Evolutionary conservation across 2,329 filamentous ascomycete species (phyloP).

Genomic region (Aspergillus pseudoterreus): DNA sequence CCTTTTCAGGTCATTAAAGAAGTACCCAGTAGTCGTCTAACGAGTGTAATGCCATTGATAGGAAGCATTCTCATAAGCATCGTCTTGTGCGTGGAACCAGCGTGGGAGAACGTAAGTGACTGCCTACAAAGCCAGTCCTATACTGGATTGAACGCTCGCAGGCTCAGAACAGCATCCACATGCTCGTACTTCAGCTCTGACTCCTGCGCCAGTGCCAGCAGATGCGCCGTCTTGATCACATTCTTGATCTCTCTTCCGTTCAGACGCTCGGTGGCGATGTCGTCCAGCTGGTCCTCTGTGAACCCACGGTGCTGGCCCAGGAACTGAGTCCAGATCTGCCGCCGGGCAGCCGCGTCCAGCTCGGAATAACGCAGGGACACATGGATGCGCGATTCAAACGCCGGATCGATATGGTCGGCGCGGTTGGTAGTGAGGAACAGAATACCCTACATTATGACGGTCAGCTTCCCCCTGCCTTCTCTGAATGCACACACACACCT

Average conservation of each 20-base stretch:
- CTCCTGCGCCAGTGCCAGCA: slow-evolving; percentile 31
- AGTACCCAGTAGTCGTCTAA: too few relatives aligned
- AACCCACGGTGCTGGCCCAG: slow-evolving; percentile 20
- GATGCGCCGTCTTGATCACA: slow-evolving; percentile 40
- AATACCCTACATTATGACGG: slow-evolving; percentile 32
- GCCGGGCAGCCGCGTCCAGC: slow-evolving; percentile 32
- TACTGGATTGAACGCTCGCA: slow-evolving; percentile 3
- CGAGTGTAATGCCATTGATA: too few relatives aligned
- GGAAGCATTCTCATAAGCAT: too few relatives aligned
- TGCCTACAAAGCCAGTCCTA: too few relatives aligned
- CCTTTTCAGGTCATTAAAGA: too few relatives aligned
- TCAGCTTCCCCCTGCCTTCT: slow-evolving; percentile 1
- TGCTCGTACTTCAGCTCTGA: slow-evolving; percentile 17
- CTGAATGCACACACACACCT: slow-evolving; percentile 11
- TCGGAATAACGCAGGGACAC: slow-evolving; percentile 37
- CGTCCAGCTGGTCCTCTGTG: slow-evolving; percentile 20
- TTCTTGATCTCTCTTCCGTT: slow-evolving; percentile 46
- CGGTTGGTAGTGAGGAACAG: slow-evolving; percentile 47
- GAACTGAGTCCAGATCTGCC: slow-evolving; percentile 46
- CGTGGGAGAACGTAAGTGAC: too few relatives aligned
- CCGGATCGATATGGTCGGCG: slow-evolving; percentile 41
- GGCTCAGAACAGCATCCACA: slow-evolving; percentile 16
- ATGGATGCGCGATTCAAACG: slow-evolving; percentile 47
- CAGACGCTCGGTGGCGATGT: slow-evolving; percentile 19
- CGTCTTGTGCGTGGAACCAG: too few relatives aligned